Percentiles rank a stretch among this genome's conserved stretches.
These are phyloP conservation scores for Miscanthus sacchariflorus DNA, from an alignment of 202 grass and related monocot genomes.

Conservation along the genomic window DNA sequence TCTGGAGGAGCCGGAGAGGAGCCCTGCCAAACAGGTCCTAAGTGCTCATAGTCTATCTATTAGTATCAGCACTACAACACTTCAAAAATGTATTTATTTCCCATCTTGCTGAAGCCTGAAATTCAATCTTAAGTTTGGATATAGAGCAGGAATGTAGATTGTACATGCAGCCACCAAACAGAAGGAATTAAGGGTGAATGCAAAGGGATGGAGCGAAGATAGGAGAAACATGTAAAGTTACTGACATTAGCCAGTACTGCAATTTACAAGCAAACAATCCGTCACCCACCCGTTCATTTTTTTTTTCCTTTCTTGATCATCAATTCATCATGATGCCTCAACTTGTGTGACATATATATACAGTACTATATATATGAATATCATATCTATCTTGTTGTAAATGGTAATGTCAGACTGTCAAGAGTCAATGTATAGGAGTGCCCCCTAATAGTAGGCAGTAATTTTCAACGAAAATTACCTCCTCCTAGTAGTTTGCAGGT, in stretches of 20 bases:
- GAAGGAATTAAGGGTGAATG: neutral
- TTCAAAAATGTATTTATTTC: neutral
- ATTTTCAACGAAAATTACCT: no score
- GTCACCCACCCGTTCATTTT: neutral
- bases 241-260: neutral
- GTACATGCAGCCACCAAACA: neutral
- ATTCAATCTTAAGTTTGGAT: neutral
- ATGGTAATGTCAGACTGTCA: neutral
- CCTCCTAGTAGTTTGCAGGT: neutral
- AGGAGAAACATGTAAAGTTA: neutral
- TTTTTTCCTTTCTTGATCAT: neutral
- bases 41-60: neutral
- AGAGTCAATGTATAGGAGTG: neutral
- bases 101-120: neutral
- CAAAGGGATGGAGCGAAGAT: neutral
- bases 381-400: neutral
- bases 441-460: neutral
- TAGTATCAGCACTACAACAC: neutral
- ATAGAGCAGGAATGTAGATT: conserved; percentile 6
- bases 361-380: no score
- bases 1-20: no score
- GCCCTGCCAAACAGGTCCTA: no score
- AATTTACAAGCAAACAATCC: neutral
- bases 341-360: no score
- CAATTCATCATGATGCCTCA: neutral